Percentiles rank a stretch among this genome's conserved stretches.
Evolutionary conservation across 1,284 basidiomycete genomes (phyloP).

Genomic region (Mycosarcoma mackinlayi): DNA sequence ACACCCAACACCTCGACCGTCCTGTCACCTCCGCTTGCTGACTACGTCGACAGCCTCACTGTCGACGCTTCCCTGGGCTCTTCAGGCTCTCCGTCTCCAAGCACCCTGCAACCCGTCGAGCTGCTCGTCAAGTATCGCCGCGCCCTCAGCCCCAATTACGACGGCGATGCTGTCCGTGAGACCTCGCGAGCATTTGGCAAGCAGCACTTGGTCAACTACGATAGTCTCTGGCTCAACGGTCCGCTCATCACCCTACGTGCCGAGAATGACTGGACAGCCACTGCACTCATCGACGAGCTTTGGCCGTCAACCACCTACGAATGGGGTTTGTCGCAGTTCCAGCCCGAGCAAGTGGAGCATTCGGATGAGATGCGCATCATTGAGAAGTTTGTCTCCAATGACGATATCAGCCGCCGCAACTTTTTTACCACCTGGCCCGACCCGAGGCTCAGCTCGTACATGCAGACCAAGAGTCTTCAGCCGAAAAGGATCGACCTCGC

Average conservation of each 20-base stretch:
- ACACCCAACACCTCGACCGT: conserved; percentile 26
- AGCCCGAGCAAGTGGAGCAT: conserved; percentile 36
- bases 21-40: conserved; percentile 15
- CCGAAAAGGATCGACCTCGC: conserved; percentile 18
- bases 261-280: conserved; percentile 76
- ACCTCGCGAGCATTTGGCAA: conserved; percentile 20
- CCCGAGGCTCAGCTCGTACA: conserved; percentile 60
- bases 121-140: conserved; percentile 44
- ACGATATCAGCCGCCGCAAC: conserved; percentile 42
- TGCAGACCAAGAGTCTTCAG: conserved; percentile 44
- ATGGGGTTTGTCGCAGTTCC: conserved; percentile 72
- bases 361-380: conserved; percentile 47
- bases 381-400: conserved; percentile 45
- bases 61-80: conserved; percentile 30
- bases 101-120: conserved; percentile 52
- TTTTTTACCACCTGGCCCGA: conserved; percentile 73
- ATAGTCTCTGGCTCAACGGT: conserved; percentile 65
- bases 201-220: conserved; percentile 36
- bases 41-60: conserved; percentile 49
- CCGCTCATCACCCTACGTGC: conserved; percentile 61
- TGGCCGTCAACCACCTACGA: conserved; percentile 80
- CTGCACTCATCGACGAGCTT: conserved; percentile 73
- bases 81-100: neutral
- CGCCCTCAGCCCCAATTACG: conserved; percentile 21
- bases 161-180: conserved; percentile 23